Conservation (phyloP, 1,284 basidiomycete genomes). For the Cryptococcus sp. region DNA sequence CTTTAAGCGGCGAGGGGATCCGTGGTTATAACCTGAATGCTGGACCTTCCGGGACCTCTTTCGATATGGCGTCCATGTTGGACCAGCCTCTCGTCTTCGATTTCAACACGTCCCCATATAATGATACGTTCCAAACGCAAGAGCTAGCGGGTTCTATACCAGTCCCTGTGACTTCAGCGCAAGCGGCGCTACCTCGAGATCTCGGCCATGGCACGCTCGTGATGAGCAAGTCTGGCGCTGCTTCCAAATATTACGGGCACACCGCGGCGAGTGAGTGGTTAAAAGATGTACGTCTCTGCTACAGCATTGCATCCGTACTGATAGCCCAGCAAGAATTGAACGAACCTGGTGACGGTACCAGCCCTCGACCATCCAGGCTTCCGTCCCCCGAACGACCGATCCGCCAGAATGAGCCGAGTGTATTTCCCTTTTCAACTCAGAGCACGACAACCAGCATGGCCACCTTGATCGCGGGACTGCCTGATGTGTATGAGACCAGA, state of each 20-base stretch:
- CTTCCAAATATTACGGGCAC: slow-evolving; percentile 33
- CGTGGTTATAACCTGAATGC: no score
- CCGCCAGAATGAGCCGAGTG: neutral
- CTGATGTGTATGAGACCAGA: slow-evolving; percentile 12
- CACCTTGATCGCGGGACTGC: slow-evolving; percentile 8
- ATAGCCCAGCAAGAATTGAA: slow-evolving; percentile 14
- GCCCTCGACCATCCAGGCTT: slow-evolving; percentile 5
- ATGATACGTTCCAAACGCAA: no score
- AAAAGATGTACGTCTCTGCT: slow-evolving; percentile 23
- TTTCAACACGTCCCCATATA: no score
- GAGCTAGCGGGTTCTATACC: no score
- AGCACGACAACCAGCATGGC: slow-evolving; percentile 1
- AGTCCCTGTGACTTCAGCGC: no score
- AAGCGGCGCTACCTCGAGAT: no score
- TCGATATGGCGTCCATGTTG: no score
- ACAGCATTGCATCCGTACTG: neutral
- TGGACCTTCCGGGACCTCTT: no score
- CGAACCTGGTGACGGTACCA: slow-evolving; percentile 1
- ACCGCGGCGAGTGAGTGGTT: slow-evolving; percentile 40
- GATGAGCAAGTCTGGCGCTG: slow-evolving; percentile 22
- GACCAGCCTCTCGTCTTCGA: no score
- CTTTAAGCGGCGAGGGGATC: no score
- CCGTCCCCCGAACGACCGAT: slow-evolving; percentile 2
- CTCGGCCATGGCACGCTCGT: slow-evolving; percentile 34
- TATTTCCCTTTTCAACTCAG: slow-evolving; percentile 10